These are phyloP conservation scores for Corymbia citriodora DNA, from an alignment of 441 rosid species.

Conservation along the genomic window DNA sequence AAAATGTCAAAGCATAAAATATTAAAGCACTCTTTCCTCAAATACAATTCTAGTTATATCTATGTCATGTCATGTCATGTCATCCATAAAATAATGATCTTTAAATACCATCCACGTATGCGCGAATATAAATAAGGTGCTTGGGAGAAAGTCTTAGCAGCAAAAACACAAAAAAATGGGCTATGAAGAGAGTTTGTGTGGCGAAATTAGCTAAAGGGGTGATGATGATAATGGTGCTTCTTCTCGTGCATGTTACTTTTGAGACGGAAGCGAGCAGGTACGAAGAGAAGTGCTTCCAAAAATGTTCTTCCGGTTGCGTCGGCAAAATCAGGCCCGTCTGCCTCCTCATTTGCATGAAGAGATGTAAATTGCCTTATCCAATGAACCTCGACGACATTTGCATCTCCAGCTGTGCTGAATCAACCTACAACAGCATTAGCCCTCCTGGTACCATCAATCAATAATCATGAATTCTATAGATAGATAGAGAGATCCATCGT, in stretches of 20 bases:
- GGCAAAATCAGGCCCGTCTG: neutral
- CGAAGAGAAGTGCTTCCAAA: neutral
- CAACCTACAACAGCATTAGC: neutral
- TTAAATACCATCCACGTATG: neutral
- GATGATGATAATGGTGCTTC: neutral
- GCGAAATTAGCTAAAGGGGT: neutral
- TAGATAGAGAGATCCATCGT: neutral
- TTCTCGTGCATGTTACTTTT: neutral
- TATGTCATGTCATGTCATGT: neutral
- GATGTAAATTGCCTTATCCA: neutral
- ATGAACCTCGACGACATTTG: neutral
- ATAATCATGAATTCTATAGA: neutral
- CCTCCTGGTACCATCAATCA: neutral
- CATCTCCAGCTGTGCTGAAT: neutral
- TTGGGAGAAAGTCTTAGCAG: neutral
- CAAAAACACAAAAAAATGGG: neutral
- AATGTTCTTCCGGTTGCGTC: neutral
- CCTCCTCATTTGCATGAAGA: neutral
- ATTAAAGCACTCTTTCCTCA: neutral
- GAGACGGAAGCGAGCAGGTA: neutral
- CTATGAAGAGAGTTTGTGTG: neutral
- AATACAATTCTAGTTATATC: neutral
- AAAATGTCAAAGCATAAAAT: neutral
- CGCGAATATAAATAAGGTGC: neutral
- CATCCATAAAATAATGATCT: neutral